Percentiles rank a stretch among this genome's conserved stretches.
These are phyloP conservation scores for Candida corydali DNA, from an alignment of 805 yeast species.

Conservation along the genomic window DNA sequence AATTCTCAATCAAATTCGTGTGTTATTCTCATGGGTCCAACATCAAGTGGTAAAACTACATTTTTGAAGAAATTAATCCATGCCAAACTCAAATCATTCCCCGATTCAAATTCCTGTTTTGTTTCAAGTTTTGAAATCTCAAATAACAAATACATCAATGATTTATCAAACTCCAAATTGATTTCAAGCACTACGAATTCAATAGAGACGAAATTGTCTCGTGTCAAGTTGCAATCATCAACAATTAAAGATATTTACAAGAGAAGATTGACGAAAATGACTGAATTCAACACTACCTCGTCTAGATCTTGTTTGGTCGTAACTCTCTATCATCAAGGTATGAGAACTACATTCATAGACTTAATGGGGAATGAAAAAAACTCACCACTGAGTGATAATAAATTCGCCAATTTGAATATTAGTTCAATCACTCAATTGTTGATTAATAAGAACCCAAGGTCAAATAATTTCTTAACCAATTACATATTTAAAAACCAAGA, in stretches of 20 bases:
- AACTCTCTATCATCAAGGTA: constrained; percentile 16
- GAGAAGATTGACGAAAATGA: constrained; percentile 17
- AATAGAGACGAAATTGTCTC: constrained; percentile 15
- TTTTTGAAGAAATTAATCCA: constrained; percentile 17
- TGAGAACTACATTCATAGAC: constrained; percentile 21
- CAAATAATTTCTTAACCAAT: constrained; percentile 24
- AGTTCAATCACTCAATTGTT: constrained; percentile 26
- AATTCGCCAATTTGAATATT: constrained; percentile 23
- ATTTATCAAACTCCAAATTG: constrained; percentile 18
- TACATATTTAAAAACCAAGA: constrained; percentile 19
- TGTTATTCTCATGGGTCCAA: constrained; percentile 24
- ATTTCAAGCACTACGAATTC: background rate
- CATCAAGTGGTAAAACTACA: constrained; percentile 32
- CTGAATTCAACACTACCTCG: constrained; percentile 16
- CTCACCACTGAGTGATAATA: constrained; percentile 13
- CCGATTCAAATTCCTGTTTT: constrained; percentile 2
- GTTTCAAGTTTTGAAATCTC: constrained; percentile 27
- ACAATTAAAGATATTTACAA: constrained; percentile 14
- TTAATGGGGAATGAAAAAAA: constrained; percentile 26
- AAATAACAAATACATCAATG: constrained; percentile 21
- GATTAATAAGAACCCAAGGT: constrained; percentile 14
- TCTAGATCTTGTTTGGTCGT: constrained; percentile 26
- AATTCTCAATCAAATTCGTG: constrained; percentile 10
- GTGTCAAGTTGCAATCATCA: constrained; percentile 7
- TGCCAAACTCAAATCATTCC: constrained; percentile 5